Base-by-base conservation (phyloP, 108 stramenopile species). In the Cyclotella distinguenda region DNA sequence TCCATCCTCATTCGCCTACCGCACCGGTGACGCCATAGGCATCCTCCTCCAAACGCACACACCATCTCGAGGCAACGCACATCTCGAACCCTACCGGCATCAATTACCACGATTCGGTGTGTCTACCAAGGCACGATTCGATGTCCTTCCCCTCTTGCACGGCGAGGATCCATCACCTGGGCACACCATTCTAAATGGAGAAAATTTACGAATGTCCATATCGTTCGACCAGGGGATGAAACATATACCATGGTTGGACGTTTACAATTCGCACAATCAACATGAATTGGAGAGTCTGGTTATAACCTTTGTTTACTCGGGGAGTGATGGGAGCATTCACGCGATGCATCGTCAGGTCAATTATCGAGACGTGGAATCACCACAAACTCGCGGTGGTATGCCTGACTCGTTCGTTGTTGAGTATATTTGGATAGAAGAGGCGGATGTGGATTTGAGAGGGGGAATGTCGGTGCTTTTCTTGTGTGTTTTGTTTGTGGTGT, bases 181-280 rank as follows among this genome's bases (percentile, higher is more conserved):
- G 62, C 16, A 16, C 32, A 46, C 16, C 42, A 64, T 28, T 11
- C 16, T 52, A 18, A 21, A 4, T 25, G 48, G 18, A 18, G 56
- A 59, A 23, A 23, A 31, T 12, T 21, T 73, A 12, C 56, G 72
- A 27, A 11, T 73, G 1, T 73, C 72, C 2, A 40, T 75, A 13
- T 67, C 65, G 21, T 75, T 75, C 31, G 74, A 75, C 33, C 66
- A 61, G 7, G 74, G 74, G 40, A 67, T 75, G 49, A 60, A 75
- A 49, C 74, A 63, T 31, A 76, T 68, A n/a, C 61, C 61, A 11
- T 67, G 66, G 61, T 22, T 64, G 35, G 74, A 68, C 39, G 55
- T 76, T 0, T 68, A 68, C 46, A 58, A 63, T 19, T 27, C 39
- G 16, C 51, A 47, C 1, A 32, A 62, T n/a, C 8, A 16, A 5